Percentiles rank a stretch among this genome's conserved stretches.
These are phyloP conservation scores for Jackrogersella multiformis DNA, from an alignment of 495 filamentous ascomycete species.

Conservation along the genomic window DNA sequence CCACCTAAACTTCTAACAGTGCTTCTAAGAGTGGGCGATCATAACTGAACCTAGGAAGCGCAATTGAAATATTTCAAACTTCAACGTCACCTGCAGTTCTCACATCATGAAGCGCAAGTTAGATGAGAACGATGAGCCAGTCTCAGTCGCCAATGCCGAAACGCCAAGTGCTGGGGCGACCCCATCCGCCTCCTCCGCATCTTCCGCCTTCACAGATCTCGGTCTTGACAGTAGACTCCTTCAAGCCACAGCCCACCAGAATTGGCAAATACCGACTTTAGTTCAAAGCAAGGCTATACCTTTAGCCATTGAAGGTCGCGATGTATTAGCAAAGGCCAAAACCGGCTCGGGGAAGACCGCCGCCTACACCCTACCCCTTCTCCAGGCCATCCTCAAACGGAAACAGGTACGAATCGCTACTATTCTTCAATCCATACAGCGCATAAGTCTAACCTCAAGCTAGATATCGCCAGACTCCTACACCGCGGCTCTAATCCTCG, in stretches of 20 bases:
- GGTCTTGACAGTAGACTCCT: slow-evolving; percentile 85
- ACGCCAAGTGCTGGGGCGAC: slow-evolving; percentile 21
- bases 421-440: not conserved
- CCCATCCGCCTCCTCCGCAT: slow-evolving; percentile 58
- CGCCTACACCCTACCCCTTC: slow-evolving; percentile 92
- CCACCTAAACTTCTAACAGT: not conserved
- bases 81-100: not conserved
- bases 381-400: slow-evolving; percentile 79
- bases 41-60: not conserved
- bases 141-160: slow-evolving; percentile 33
- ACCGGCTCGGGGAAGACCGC: slow-evolving; percentile 96
- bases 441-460: slow-evolving; percentile 4
- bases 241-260: slow-evolving; percentile 84
- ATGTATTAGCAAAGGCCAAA: slow-evolving; percentile 89
- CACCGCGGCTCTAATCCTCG: slow-evolving; percentile 80
- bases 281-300: slow-evolving; percentile 91
- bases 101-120: slow-evolving; percentile 65
- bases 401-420: slow-evolving; percentile 66
- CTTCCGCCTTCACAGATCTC: slow-evolving; percentile 63
- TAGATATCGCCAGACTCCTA: slow-evolving; percentile 50
- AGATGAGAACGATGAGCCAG: slow-evolving; percentile 59
- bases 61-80: not conserved
- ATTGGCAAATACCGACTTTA: slow-evolving; percentile 82
- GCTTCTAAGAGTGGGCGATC: not conserved
- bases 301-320: slow-evolving; percentile 85